Percentiles rank a stretch among this genome's conserved stretches.
phyloP scores from a whole-genome alignment of 1,284 basidiomycete species.

The Ceratobasidium sp. region DNA sequence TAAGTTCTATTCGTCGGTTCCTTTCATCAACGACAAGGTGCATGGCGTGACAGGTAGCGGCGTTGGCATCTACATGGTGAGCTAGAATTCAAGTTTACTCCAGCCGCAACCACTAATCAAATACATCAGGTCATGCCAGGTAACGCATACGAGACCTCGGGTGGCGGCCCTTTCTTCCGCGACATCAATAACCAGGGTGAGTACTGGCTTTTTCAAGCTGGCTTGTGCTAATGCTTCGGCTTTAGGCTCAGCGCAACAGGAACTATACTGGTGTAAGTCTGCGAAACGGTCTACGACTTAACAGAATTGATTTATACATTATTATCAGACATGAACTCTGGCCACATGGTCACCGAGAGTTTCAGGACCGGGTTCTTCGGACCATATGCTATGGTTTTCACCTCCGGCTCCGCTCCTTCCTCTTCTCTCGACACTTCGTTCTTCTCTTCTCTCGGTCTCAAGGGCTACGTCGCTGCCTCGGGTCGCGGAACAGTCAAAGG shows the following conservation, averaged over 20 bases:
- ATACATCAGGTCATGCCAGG: constrained; percentile 57
- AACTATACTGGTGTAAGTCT: constrained; percentile 42
- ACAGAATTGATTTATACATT: neutral
- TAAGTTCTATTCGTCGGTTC: constrained; percentile 47
- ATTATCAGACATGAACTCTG: constrained; percentile 46
- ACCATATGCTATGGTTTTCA: constrained; percentile 49
- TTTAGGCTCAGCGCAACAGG: constrained; percentile 22
- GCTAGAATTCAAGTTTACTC: neutral
- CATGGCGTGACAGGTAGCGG: constrained; percentile 45
- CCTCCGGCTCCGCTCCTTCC: constrained; percentile 35
- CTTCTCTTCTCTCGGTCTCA: constrained; percentile 61
- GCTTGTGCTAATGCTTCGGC: neutral
- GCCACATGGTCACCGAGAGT: constrained; percentile 48
- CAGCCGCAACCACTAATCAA: neutral
- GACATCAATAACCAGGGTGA: constrained; percentile 50
- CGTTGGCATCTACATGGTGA: constrained; percentile 39
- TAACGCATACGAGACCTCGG: constrained; percentile 60
- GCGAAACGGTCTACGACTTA: no score
- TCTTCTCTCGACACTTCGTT: constrained; percentile 60
- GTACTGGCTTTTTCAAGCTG: neutral
- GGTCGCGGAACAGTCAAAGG: constrained; percentile 64
- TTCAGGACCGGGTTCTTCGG: constrained; percentile 47
- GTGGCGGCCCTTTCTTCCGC: constrained; percentile 58
- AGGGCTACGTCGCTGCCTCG: constrained; percentile 62
- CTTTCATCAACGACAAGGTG: constrained; percentile 45